phyloP scores from a whole-genome alignment of 306 rosid genomes.

The Cotoneaster glaucophyllus region DNA sequence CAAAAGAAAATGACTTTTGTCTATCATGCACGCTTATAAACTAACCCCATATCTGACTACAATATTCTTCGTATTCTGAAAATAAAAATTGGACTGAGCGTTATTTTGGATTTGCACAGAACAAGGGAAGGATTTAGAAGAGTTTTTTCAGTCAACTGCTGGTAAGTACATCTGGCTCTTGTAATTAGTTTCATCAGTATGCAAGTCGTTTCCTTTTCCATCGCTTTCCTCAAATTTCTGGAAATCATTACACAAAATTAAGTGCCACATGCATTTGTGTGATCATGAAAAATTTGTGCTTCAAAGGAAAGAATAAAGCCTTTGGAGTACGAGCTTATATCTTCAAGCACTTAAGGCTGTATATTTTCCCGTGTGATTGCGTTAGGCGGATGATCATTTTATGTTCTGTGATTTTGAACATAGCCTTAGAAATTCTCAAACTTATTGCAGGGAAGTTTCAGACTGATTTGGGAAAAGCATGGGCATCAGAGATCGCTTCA shows the following conservation, averaged over 20 bases:
- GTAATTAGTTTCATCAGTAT: background rate
- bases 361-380: background rate
- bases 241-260: background rate
- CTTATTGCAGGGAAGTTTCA: slow-evolving; percentile 70
- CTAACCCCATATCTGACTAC: background rate
- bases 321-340: background rate
- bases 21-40: background rate
- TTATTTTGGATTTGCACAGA: slow-evolving; percentile 35
- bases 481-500: slow-evolving; percentile 80
- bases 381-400: background rate
- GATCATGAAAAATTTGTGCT: background rate
- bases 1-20: background rate
- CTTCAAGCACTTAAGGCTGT: background rate
- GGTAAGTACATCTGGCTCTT: slow-evolving; percentile 33
- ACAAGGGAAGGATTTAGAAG: slow-evolving; percentile 74
- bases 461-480: slow-evolving; percentile 80
- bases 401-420: background rate
- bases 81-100: slow-evolving; percentile 9
- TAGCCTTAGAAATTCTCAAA: background rate
- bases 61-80: background rate
- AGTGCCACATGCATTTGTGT: background rate
- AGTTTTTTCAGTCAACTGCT: slow-evolving; percentile 81
- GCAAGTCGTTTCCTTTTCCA: background rate
- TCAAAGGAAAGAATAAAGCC: background rate
- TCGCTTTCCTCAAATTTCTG: background rate